These are phyloP conservation scores for Mangifera indica DNA, from an alignment of 345 rosid genomes.

Conservation along the genomic window DNA sequence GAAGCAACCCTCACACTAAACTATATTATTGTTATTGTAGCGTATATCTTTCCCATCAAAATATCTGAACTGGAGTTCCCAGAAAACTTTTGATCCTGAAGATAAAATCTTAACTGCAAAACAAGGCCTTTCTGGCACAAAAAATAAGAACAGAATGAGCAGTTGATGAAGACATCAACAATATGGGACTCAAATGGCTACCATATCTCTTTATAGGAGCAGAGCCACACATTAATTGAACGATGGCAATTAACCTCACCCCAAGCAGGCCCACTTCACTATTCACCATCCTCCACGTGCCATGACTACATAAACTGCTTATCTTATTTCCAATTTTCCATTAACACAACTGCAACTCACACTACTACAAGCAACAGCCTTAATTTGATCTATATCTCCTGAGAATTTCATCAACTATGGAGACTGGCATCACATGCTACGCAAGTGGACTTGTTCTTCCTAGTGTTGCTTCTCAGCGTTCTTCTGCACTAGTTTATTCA, in stretches of 20 bases:
- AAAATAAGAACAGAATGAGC: not conserved
- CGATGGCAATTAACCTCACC: conserved; percentile 33
- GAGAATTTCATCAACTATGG: conserved; percentile 43
- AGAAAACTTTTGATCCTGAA: not conserved
- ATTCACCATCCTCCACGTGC: conserved; percentile 38
- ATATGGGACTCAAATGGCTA: not conserved
- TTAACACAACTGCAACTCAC: not conserved
- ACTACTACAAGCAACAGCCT: conserved; percentile 5
- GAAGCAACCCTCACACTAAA: too few species aligned
- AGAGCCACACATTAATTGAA: conserved; percentile 45
- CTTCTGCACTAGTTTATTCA: conserved; percentile 56
- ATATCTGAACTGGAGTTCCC: not conserved
- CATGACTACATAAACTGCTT: conserved; percentile 34
- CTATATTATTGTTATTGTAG: too few species aligned
- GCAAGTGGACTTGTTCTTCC: conserved; percentile 67
- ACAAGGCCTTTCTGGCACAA: conserved; percentile 9
- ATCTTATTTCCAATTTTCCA: conserved; percentile 31
- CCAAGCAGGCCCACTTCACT: conserved; percentile 16
- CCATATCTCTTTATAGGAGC: conserved; percentile 23
- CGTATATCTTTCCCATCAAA: not conserved
- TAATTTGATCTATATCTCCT: not conserved
- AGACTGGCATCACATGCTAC: conserved; percentile 61
- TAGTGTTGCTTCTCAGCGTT: conserved; percentile 66
- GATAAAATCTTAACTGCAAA: not conserved
- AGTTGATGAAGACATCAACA: not conserved